Evolutionary conservation across 805 yeast species (phyloP).

Genomic region (Wickerhamomyces chambardii): DNA sequence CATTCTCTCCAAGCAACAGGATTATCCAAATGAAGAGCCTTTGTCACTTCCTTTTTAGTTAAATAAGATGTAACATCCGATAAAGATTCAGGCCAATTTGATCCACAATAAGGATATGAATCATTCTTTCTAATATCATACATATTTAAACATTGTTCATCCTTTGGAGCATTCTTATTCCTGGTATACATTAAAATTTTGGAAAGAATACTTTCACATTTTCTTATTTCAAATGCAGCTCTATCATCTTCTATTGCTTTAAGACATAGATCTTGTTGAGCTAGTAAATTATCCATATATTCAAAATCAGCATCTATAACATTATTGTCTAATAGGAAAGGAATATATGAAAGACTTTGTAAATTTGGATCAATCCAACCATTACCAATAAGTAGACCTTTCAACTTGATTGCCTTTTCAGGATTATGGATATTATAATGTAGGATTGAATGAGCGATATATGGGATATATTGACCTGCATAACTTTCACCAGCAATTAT

Average conservation of each 20-base stretch:
- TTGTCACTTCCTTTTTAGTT: constrained; percentile 34
- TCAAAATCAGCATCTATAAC: constrained; percentile 36
- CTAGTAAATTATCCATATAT: constrained; percentile 30
- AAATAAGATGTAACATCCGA: constrained; percentile 44
- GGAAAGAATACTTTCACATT: constrained; percentile 36
- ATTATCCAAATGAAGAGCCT: constrained; percentile 41
- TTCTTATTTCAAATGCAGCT: constrained; percentile 20
- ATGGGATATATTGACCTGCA: constrained; percentile 96
- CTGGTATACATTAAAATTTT: constrained; percentile 20
- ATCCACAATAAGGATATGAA: constrained; percentile 79
- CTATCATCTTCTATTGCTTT: constrained; percentile 29
- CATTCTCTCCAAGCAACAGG: constrained; percentile 71
- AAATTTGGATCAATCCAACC: constrained; percentile 90
- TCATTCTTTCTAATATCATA: constrained; percentile 72
- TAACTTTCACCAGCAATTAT: constrained; percentile 91
- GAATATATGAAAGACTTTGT: constrained; percentile 76
- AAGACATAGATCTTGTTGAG: constrained; percentile 54
- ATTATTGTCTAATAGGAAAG: constrained; percentile 54
- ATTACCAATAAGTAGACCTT: constrained; percentile 76
- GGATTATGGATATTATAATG: constrained; percentile 29
- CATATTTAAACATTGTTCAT: constrained; percentile 65
- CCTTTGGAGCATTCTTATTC: constrained; percentile 20
- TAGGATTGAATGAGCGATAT: constrained; percentile 59
- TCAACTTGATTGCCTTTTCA: constrained; percentile 29
- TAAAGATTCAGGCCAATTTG: constrained; percentile 82